Evolutionary conservation across 208 protist genomes (phyloP).

Genomic region (Phytomonas sp.): DNA sequence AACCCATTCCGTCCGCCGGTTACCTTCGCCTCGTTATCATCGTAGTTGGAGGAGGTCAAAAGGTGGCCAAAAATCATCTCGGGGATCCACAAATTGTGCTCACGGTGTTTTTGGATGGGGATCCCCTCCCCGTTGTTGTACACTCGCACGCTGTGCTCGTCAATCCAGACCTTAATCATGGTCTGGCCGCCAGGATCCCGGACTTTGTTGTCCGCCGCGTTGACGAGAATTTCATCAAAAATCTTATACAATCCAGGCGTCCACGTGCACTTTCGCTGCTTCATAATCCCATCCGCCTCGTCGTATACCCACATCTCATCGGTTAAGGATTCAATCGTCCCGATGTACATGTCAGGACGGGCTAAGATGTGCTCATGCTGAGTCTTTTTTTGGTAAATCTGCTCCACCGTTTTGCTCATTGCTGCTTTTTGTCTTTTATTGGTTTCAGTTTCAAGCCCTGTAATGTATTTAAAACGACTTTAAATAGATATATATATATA

Average conservation of each 20-base stretch:
- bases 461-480: slow-evolving; percentile 18
- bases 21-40: slow-evolving; percentile 96
- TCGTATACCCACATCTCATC: slow-evolving; percentile 96
- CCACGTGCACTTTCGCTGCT: slow-evolving; percentile 91
- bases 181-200: slow-evolving; percentile 89
- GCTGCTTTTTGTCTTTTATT: slow-evolving; percentile 1
- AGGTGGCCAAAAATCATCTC: slow-evolving; percentile 99
- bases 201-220: slow-evolving; percentile 99
- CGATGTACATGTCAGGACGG: slow-evolving; percentile 99
- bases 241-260: slow-evolving; percentile 99
- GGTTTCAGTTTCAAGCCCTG: not conserved
- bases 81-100: slow-evolving; percentile 98
- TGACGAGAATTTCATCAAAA: slow-evolving; percentile 99
- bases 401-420: slow-evolving; percentile 82
- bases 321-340: slow-evolving; percentile 85
- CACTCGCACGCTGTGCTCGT: slow-evolving; percentile 94
- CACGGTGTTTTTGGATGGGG: slow-evolving; percentile 93
- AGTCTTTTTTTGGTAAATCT: slow-evolving; percentile 96
- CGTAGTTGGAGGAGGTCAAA: slow-evolving; percentile 98
- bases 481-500: slow-evolving; percentile 21
- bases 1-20: slow-evolving; percentile 96
- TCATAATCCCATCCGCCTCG: slow-evolving; percentile 86
- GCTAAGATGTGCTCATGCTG: slow-evolving; percentile 98
- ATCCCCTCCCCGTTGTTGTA: slow-evolving; percentile 99
- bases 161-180: slow-evolving; percentile 93